Conservation (phyloP, 1,139 yeast genomes). For the Nakaseomyces kungkrabaensis region DNA sequence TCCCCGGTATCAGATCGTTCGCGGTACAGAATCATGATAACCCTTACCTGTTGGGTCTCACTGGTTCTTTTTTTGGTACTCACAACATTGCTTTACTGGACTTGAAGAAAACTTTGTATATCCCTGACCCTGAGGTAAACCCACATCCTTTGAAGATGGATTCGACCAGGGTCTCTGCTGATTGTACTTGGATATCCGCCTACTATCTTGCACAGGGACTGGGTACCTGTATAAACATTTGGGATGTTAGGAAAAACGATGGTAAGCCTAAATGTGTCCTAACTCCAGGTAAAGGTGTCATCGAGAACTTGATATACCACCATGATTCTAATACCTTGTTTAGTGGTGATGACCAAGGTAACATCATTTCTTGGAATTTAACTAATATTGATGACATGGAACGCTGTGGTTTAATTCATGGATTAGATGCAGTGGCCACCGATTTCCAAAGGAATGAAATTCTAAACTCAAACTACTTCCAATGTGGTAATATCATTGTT, state of each 20-base stretch:
- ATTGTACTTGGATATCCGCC: conserved; percentile 21
- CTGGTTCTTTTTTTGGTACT: conserved; percentile 21
- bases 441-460: conserved; percentile 5
- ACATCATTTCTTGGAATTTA: conserved; percentile 22
- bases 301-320: conserved; percentile 14
- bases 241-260: conserved; percentile 20
- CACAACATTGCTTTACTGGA: conserved; percentile 22
- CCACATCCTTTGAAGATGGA: neutral
- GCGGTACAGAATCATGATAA: conserved; percentile 12
- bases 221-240: conserved; percentile 16
- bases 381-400: conserved; percentile 9
- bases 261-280: conserved; percentile 14
- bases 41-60: conserved; percentile 16
- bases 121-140: conserved; percentile 10
- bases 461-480: conserved; percentile 9
- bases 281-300: conserved; percentile 17
- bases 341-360: conserved; percentile 22
- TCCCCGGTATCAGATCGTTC: conserved; percentile 19
- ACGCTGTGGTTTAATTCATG: conserved; percentile 17
- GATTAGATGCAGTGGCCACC: conserved; percentile 16
- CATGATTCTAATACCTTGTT: conserved; percentile 12
- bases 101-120: conserved; percentile 15
- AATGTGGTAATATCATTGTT: conserved; percentile 20
- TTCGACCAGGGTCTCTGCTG: conserved; percentile 4
- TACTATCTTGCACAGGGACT: conserved; percentile 17